A percentile compares a stretch with the other conserved stretches of the same genome.
phyloP scores from a whole-genome alignment of 176 grass and related monocot species.

The Hordeum vulgare region DNA sequence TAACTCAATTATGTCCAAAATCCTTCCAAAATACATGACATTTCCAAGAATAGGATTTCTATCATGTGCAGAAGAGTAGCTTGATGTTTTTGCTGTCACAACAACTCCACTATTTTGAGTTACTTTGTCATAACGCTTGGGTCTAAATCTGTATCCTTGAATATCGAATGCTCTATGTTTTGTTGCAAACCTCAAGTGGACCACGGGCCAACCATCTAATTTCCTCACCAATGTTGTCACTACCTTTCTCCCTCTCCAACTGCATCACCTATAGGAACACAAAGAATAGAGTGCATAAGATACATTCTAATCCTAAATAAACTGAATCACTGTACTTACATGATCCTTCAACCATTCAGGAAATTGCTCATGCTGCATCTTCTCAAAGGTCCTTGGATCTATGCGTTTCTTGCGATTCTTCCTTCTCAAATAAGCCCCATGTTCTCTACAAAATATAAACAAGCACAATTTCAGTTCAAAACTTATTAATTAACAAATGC shows the following conservation, averaged over 20 bases:
- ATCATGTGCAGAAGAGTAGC: not conserved
- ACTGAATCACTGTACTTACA: not conserved
- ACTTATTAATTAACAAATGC: too few species aligned
- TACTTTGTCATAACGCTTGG: too few species aligned
- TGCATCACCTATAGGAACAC: not conserved
- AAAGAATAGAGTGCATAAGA: not conserved
- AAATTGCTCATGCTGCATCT: not conserved
- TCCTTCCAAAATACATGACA: constrained; percentile 6
- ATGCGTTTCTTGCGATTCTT: not conserved
- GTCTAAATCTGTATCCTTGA: too few species aligned
- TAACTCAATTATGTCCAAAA: constrained; percentile 10
- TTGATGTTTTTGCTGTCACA: not conserved
- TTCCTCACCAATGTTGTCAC: not conserved
- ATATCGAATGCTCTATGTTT: too few species aligned
- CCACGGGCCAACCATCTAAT: not conserved
- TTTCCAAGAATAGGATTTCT: constrained; percentile 2
- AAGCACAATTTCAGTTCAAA: too few species aligned
- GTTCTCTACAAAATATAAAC: not conserved
- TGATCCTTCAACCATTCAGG: not conserved
- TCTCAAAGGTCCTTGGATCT: not conserved
- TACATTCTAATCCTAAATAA: not conserved
- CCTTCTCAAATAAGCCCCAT: not conserved
- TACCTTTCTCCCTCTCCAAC: not conserved
- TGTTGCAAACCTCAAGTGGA: too few species aligned
- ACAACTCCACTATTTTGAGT: not conserved